Conservation (phyloP, 2,329 filamentous ascomycete species). For the Pseudopithomyces maydicus region DNA sequence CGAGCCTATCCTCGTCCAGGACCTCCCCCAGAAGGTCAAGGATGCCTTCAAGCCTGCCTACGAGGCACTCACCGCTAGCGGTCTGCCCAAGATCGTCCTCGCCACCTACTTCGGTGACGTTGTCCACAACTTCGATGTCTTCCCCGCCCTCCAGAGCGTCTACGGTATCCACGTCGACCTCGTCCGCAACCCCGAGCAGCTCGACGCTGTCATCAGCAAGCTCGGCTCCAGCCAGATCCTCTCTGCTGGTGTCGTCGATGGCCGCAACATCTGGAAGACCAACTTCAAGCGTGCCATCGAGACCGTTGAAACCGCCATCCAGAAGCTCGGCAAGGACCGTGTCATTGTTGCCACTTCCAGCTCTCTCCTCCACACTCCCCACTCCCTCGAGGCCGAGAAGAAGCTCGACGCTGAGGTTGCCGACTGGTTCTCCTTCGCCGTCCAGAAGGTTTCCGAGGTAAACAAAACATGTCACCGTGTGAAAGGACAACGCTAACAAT, state of each 20-base stretch:
- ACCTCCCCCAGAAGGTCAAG: constrained; percentile 88
- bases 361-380: constrained; percentile 97
- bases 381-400: constrained; percentile 98
- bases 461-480: too few species aligned
- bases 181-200: constrained; percentile 97
- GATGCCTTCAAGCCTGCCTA: constrained; percentile 97
- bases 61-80: constrained; percentile 81
- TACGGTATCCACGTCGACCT: constrained; percentile 93
- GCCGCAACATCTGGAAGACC: constrained; percentile 99
- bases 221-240: constrained; percentile 88
- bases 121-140: constrained; percentile 94
- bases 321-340: constrained; percentile 96
- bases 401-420: constrained; percentile 91
- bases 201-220: constrained; percentile 80
- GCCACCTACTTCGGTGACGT: constrained; percentile 99
- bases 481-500: too few species aligned
- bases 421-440: constrained; percentile 98
- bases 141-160: constrained; percentile 73
- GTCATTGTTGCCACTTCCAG: constrained; percentile 96
- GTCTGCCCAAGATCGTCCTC: constrained; percentile 85
- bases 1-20: constrained; percentile 95
- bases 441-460: constrained; percentile 91
- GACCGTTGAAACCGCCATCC: constrained; percentile 83
- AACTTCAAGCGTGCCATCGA: constrained; percentile 97
- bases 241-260: constrained; percentile 95